A percentile compares a stretch with the other conserved stretches of the same genome.
phyloP scores from a whole-genome alignment of 225 moss, liverwort and hornwort species.

The Marchantia polymorpha region DNA sequence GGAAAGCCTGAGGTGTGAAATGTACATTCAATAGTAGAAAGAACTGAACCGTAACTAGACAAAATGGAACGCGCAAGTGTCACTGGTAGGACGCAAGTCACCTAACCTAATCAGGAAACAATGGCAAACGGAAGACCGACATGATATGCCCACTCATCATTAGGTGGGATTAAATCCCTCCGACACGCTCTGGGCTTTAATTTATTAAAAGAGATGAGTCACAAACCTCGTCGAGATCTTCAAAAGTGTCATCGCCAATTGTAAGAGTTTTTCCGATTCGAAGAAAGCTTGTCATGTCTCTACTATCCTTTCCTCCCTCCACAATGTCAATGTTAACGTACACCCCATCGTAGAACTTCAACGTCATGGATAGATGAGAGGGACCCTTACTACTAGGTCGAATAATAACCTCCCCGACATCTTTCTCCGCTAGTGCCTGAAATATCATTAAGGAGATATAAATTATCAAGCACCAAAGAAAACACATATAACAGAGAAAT shows the following conservation, averaged over 20 bases:
- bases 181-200: background rate
- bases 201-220: background rate
- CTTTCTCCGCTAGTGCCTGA: constrained; percentile 84
- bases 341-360: constrained; percentile 85
- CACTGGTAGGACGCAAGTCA: too few species aligned
- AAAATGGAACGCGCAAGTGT: too few species aligned
- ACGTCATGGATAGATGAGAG: constrained; percentile 91
- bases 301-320: constrained; percentile 91
- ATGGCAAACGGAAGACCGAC: background rate
- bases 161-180: background rate
- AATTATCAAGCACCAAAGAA: too few species aligned
- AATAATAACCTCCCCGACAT: constrained; percentile 82
- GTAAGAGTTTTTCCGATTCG: constrained; percentile 93
- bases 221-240: constrained; percentile 97
- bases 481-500: too few species aligned
- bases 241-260: constrained; percentile 86
- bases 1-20: background rate
- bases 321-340: constrained; percentile 90
- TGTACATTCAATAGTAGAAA: background rate
- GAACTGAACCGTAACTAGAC: too few species aligned
- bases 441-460: background rate
- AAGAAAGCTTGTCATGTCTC: constrained; percentile 87
- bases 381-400: constrained; percentile 98
- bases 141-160: background rate
- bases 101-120: background rate